Evolutionary conservation across 805 yeast species (phyloP), one percentile per base, ranked within the genome.

Genomic region (Candida maltosa): DNA sequence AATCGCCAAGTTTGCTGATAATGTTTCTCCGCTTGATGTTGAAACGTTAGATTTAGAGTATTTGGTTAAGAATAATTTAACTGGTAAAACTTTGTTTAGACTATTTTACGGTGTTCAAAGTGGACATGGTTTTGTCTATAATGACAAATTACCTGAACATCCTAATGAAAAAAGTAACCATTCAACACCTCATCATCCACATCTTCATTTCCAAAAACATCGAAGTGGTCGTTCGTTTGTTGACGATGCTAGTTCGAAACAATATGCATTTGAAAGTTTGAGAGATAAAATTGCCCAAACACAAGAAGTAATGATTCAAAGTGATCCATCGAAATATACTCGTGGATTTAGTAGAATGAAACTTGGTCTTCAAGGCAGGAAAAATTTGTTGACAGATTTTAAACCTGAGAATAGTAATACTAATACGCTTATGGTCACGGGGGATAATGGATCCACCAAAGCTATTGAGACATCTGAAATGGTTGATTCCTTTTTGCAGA

Each of bases 1-100:
- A 32, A 49, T 64, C 20, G 62, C 62, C 4, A 65, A 65, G 35
- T 43, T 65, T 14, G 51, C 66, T 2, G 70, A 65, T 26, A 52
- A 42, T 9, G 34, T 51, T 5, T 57, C 54, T 28, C 70, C 71
- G 0, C 34, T 54, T 6, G 72, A 67, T 19, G 65, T 66, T 10
- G 73, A 67, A 39, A 65, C 71, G 1, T 40, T 60, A 16, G 70
- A 67, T 37, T 50, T 67, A 31, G 70, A 67, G 16, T 37, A 43
- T 3, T 45, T 67, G 9, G 61, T 62, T 2, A 51, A 51, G 19
- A 52, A 52, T 29, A 49, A 53, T 44, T 39, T 66, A 11, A 41
- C 49, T 4, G 72, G 72, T 1, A 61, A 56, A 35, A 57, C 60
- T 3, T 42, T 67, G 16, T 40, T 49, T 15, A 44, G 64, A 9